Evolutionary conservation across 192 early-diverging fungal species (phyloP).

Genomic region (Backusella circina): DNA sequence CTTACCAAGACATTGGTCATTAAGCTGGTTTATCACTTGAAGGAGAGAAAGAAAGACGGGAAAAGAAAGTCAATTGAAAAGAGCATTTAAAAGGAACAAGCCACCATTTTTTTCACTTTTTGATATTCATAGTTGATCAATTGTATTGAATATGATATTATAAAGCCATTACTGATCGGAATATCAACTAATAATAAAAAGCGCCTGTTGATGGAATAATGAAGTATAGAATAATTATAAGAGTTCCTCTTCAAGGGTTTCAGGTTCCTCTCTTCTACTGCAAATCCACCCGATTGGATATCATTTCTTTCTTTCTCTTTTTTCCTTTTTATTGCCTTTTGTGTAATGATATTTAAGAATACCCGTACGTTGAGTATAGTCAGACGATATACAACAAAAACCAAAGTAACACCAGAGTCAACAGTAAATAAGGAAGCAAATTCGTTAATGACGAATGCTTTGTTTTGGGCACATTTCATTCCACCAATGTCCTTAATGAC

Average conservation of each 20-base stretch:
- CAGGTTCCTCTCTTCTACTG: too few species aligned
- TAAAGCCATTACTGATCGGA: too few species aligned
- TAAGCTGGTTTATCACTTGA: neutral
- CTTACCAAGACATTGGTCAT: neutral
- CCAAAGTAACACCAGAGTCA: neutral
- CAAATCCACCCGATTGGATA: neutral
- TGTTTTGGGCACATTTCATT: conserved; percentile 9
- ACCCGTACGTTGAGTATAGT: neutral
- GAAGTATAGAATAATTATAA: too few species aligned
- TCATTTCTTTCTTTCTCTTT: neutral
- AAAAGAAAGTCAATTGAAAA: neutral
- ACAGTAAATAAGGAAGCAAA: neutral
- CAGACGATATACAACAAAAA: neutral
- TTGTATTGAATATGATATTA: too few species aligned
- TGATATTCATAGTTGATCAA: too few species aligned
- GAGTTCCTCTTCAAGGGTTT: too few species aligned
- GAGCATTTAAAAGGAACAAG: neutral
- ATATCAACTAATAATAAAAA: too few species aligned
- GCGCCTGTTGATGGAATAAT: too few species aligned
- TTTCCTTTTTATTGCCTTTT: neutral
- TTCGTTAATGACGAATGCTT: conserved; percentile 7
- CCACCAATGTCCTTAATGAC: conserved; percentile 11
- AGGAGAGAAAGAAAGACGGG: neutral
- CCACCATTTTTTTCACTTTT: too few species aligned
- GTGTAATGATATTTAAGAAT: neutral